Percentiles rank a stretch among this genome's conserved stretches.
Evolutionary conservation across 352 stramenopile genomes (phyloP).

Genomic region (Phytophthora foliorum): DNA sequence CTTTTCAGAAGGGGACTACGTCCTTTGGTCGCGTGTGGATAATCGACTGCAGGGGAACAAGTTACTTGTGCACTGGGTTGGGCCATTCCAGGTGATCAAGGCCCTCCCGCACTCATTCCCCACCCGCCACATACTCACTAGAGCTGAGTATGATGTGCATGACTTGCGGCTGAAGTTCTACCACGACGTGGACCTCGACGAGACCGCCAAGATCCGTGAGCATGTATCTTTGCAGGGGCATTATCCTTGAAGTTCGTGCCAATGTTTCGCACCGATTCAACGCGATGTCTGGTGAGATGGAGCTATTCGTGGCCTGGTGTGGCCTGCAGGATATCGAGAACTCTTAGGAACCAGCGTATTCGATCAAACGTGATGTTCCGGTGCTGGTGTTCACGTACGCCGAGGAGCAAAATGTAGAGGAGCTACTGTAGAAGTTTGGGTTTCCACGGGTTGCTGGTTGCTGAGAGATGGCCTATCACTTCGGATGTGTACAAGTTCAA

Average conservation of each 20-base stretch:
- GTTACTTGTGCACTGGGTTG: conserved; percentile 18
- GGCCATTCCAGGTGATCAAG: conserved; percentile 16
- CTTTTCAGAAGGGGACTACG: conserved; percentile 19
- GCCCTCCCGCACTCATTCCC: conserved; percentile 20
- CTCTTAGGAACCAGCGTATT: conserved; percentile 14
- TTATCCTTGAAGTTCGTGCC: conserved; percentile 20
- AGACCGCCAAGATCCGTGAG: conserved; percentile 13
- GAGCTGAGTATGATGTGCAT: conserved; percentile 13
- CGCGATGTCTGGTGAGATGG: neutral
- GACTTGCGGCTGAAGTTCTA: conserved; percentile 22
- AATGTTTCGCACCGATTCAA: conserved; percentile 6
- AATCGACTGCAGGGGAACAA: conserved; percentile 7
- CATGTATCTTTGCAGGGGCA: conserved; percentile 10
- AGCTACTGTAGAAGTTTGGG: conserved; percentile 11
- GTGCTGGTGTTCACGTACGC: conserved; percentile 9
- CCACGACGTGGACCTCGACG: conserved; percentile 4
- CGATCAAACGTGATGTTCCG: conserved; percentile 19
- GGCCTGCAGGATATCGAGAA: conserved; percentile 20
- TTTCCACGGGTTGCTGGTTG: neutral
- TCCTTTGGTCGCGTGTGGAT: conserved; percentile 24
- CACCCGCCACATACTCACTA: conserved; percentile 19
- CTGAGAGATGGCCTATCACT: neutral
- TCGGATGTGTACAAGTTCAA: neutral
- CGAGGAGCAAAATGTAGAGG: neutral
- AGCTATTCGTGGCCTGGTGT: conserved; percentile 22